Conservation (phyloP, 2,329 filamentous ascomycete genomes). For the Ophiognomonia clavigignenti-juglandacearum region DNA sequence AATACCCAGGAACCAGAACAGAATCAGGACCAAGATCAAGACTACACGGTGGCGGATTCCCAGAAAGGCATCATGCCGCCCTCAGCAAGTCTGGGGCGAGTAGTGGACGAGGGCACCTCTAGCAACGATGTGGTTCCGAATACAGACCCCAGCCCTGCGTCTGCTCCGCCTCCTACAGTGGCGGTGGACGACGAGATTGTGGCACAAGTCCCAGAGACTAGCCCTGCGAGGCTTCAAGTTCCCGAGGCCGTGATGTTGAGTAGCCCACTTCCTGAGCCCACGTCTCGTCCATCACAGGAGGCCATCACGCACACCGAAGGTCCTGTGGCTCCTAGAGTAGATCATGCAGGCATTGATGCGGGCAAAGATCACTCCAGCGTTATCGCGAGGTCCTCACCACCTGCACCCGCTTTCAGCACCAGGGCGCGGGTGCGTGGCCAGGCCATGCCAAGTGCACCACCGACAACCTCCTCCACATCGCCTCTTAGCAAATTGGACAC, state of each 20-base stretch:
- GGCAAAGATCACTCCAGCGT: not conserved
- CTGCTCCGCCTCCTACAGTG: slow-evolving; percentile 2
- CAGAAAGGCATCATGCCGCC: not conserved
- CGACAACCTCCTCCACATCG: slow-evolving; percentile 17
- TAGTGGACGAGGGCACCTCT: not conserved
- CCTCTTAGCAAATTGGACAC: slow-evolving; percentile 34
- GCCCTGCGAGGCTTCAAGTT: slow-evolving; percentile 19
- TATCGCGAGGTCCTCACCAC: not conserved
- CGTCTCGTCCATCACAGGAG: not conserved
- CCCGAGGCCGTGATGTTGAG: not conserved
- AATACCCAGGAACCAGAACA: slow-evolving; percentile 15
- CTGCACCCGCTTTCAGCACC: slow-evolving; percentile 12
- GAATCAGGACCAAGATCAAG: not conserved
- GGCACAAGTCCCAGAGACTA: slow-evolving; percentile 25
- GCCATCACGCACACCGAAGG: not conserved
- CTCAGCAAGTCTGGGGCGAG: not conserved
- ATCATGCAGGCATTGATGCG: not conserved
- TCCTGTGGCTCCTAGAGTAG: not conserved
- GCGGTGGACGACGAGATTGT: slow-evolving; percentile 4
- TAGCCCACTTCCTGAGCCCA: not conserved
- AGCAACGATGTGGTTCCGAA: slow-evolving; percentile 12
- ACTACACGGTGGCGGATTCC: slow-evolving; percentile 3
- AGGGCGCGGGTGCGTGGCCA: slow-evolving; percentile 1
- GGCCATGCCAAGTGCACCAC: not conserved
- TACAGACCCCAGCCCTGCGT: slow-evolving; percentile 6